A percentile compares a stretch with the other conserved stretches of the same genome.
phyloP scores from a whole-genome alignment of 768 basidiomycete species.

The Termitomyces sp. region DNA sequence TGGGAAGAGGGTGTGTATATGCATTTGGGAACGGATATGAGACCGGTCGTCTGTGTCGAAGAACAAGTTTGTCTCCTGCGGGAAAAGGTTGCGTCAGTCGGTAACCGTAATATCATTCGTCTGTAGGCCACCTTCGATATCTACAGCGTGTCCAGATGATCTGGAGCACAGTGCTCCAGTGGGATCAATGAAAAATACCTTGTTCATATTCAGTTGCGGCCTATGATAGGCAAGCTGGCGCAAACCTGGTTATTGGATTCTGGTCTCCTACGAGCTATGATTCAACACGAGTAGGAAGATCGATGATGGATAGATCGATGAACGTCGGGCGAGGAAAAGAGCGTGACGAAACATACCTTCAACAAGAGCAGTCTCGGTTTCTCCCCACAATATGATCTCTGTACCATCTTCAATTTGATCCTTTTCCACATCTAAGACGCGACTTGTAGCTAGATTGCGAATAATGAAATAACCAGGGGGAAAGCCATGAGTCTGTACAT shows the following conservation, averaged over 20 bases:
- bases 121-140: conserved; percentile 55
- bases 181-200: conserved; percentile 84
- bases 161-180: conserved; percentile 74
- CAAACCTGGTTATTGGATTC: conserved; percentile 70
- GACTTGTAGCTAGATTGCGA: conserved; percentile 44
- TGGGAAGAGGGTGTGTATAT: conserved; percentile 72
- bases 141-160: conserved; percentile 76
- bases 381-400: conserved; percentile 60
- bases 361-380: conserved; percentile 71
- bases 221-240: background rate
- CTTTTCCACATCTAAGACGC: conserved; percentile 51
- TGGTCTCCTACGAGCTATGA: conserved; percentile 58
- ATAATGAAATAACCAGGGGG: conserved; percentile 61
- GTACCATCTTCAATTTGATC: conserved; percentile 56
- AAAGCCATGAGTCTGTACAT: conserved; percentile 34
- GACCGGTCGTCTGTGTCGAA: conserved; percentile 73
- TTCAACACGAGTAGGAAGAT: background rate
- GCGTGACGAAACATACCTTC: conserved; percentile 49
- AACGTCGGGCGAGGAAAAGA: background rate
- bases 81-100: background rate
- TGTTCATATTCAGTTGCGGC: background rate
- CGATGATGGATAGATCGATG: background rate
- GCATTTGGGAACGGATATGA: conserved; percentile 74
- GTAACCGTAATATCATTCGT: background rate
- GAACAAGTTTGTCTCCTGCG: conserved; percentile 57